A percentile compares a stretch with the other conserved stretches of the same genome.
phyloP scores from a whole-genome alignment of 2,329 filamentous ascomycete species.

The Cadophora sp. region DNA sequence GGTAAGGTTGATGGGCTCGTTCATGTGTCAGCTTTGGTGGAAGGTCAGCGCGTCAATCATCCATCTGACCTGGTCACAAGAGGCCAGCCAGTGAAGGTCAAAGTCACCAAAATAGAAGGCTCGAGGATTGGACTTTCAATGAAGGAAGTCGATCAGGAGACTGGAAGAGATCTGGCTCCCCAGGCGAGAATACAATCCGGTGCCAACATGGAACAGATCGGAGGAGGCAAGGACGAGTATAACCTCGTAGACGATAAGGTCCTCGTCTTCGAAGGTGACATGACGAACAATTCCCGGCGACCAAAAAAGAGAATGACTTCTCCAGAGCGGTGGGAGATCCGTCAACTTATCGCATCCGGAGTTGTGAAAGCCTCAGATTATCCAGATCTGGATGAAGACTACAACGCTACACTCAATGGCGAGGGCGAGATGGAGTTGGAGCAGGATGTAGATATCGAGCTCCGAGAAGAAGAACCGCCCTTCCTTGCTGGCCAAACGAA shows the following conservation, averaged over 20 bases:
- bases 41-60: constrained; percentile 87
- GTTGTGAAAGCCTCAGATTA: constrained; percentile 93
- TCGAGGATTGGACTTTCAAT: constrained; percentile 87
- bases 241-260: constrained; percentile 57
- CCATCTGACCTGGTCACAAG: constrained; percentile 84
- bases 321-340: constrained; percentile 96
- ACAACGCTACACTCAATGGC: constrained; percentile 84
- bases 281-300: constrained; percentile 57
- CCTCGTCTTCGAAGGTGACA: constrained; percentile 68
- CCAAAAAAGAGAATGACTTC: constrained; percentile 95
- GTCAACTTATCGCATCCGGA: constrained; percentile 93
- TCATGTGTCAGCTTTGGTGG: constrained; percentile 87
- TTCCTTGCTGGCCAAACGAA: constrained; percentile 97
- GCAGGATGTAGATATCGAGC: constrained; percentile 96
- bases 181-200: constrained; percentile 82
- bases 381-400: constrained; percentile 93
- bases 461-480: constrained; percentile 93
- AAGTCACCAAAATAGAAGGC: constrained; percentile 86
- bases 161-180: constrained; percentile 82
- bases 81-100: constrained; percentile 89
- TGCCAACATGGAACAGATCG: constrained; percentile 85
- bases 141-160: constrained; percentile 95
- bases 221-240: constrained; percentile 68
- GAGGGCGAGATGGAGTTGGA: constrained; percentile 91
- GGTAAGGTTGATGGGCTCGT: constrained; percentile 93